Evolutionary conservation across 2,329 filamentous ascomycete genomes (phyloP), one percentile per base, ranked within the genome.

Genomic region (Pseudopyricularia javanii): DNA sequence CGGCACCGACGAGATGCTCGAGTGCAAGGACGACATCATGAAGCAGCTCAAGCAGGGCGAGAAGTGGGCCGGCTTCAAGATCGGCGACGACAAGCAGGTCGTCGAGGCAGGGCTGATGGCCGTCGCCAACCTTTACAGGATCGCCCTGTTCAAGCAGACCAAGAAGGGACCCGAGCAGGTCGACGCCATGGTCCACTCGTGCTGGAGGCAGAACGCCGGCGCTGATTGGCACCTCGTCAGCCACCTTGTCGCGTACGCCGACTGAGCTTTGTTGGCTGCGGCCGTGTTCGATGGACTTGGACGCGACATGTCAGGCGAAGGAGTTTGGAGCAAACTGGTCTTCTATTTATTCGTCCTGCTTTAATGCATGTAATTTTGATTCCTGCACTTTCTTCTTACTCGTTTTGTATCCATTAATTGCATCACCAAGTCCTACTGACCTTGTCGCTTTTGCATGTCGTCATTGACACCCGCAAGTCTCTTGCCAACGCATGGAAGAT

Each of bases 91-190:
- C 3, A 62, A 62, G 49, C 57, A 66, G 20, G 64, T 67, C n/a
- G 65, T 66, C 35, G 65, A 69, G 63, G 63, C 67, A 20, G 67
- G 64, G 45, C 56, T 69, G 26, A 69, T 69, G 67, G 64, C 66
- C 3, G 64, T 69, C 9, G 58, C 63, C 9, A 53, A 64, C 53
- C 61, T 67, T 45, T 69, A 68, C 55, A 61, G 63, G 52, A 58
- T 60, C 47, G 59, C 57, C 9, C 57, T 63, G 51, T 60, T 65
- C 55, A 57, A 63, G 12, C 59, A 63, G 47, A 52, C 50, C 20
- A 35, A 28, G 28, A 62, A 63, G 54, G 58, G 58, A 17, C 56
- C 55, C 20, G 58, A 62, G 52, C 58, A 65, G 56, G 59, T 66
- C n/a, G 58, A 62, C 32, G 64, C 62, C 0, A 62, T 57, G 12